Percentiles rank a stretch among this genome's conserved stretches.
These are phyloP conservation scores for Colletotrichum camelliae DNA, from an alignment of 2,329 filamentous ascomycete species.

Conservation along the genomic window DNA sequence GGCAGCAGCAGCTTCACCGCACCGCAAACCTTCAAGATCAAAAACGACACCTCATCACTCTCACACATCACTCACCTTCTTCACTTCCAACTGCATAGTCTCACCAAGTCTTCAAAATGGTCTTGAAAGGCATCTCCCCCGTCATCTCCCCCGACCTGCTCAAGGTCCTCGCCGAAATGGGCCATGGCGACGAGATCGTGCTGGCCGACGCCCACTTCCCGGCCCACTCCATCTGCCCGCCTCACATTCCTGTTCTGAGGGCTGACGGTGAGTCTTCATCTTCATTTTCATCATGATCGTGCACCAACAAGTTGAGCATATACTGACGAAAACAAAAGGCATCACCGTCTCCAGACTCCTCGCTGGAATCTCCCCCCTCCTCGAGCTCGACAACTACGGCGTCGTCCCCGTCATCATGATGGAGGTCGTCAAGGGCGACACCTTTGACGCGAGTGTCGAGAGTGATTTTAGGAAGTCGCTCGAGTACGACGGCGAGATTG, in stretches of 20 bases:
- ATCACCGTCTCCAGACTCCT: constrained; percentile 17
- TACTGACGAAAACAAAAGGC: background rate
- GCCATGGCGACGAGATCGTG: constrained; percentile 16
- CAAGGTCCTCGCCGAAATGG: constrained; percentile 21
- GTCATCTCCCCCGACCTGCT: constrained; percentile 18
- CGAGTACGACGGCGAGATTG: constrained; percentile 10
- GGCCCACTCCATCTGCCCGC: constrained; percentile 17
- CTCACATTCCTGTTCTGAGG: constrained; percentile 11
- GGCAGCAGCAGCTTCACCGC: background rate
- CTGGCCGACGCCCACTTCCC: constrained; percentile 18
- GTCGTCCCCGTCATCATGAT: constrained; percentile 19
- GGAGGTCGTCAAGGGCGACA: constrained; percentile 20
- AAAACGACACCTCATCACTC: background rate
- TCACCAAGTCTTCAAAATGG: background rate
- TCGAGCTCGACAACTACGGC: constrained; percentile 19
- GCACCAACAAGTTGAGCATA: background rate
- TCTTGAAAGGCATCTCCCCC: constrained; percentile 13
- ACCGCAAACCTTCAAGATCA: background rate
- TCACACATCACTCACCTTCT: background rate
- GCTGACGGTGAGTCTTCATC: constrained; percentile 5
- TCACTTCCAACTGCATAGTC: background rate
- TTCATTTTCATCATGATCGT: too few species aligned
- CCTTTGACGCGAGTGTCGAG: constrained; percentile 13
- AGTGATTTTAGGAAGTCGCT: constrained; percentile 5
- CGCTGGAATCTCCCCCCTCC: constrained; percentile 9